Evolutionary conservation across 2,329 filamentous ascomycete species (phyloP).

Genomic region (Talaromyces funiculosus): DNA sequence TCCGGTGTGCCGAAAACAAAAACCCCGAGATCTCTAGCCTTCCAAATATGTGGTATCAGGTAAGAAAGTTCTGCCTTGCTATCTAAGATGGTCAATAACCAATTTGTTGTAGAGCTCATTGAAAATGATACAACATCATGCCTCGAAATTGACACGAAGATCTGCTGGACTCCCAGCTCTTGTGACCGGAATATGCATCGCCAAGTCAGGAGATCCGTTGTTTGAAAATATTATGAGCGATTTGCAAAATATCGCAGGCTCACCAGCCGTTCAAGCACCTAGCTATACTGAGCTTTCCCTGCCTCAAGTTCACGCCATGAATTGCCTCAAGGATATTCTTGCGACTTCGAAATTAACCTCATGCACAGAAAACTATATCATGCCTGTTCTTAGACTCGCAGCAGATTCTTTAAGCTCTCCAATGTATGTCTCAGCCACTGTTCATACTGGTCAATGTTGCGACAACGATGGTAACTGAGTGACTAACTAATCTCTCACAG

Average conservation of each 20-base stretch:
- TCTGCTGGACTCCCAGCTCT: conserved; percentile 89
- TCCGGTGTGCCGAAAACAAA: conserved; percentile 51
- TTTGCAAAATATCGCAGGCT: conserved; percentile 34
- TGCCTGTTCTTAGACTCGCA: conserved; percentile 70
- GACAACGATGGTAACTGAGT: conserved; percentile 13
- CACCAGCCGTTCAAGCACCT: conserved; percentile 25
- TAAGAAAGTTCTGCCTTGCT: conserved; percentile 29
- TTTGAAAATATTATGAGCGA: conserved; percentile 39
- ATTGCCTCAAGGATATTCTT: conserved; percentile 88
- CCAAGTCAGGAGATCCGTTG: conserved; percentile 50
- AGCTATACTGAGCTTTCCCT: conserved; percentile 50
- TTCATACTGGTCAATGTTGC: conserved; percentile 2
- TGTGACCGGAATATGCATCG: conserved; percentile 68
- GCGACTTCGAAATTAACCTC: conserved; percentile 71
- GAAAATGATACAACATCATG: conserved; percentile 65
- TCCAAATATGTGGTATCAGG: conserved; percentile 66
- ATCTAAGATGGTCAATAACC: conserved; percentile 13
- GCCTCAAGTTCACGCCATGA: conserved; percentile 90
- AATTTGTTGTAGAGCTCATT: conserved; percentile 45
- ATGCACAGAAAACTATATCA: conserved; percentile 67
- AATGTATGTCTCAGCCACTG: conserved; percentile 49
- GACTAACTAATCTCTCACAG: conserved; percentile 33
- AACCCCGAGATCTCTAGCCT: conserved; percentile 42
- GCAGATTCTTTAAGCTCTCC: conserved; percentile 71
- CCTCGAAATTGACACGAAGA: conserved; percentile 73